Evolutionary conservation across 768 basidiomycete genomes (phyloP), one percentile per base, ranked within the genome.

Genomic region (Agrocybe pediades): DNA sequence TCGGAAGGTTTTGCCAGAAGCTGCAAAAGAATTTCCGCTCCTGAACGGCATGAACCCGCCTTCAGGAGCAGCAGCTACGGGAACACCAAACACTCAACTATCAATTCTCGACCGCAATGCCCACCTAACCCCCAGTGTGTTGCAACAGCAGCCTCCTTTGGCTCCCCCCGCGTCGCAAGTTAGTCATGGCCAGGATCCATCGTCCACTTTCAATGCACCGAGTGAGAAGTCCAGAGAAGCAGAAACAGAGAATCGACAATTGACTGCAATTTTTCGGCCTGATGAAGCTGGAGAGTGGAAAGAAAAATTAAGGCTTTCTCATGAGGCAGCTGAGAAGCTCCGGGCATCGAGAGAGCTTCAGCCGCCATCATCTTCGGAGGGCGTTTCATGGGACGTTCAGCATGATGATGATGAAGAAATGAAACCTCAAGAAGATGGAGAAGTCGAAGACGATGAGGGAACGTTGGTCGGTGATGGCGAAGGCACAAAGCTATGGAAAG

Each of bases 221-320:
- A 50, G 57, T 4, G 75, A 74, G 48, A 76, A 75, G 58, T 78
- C 83, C 36, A 78, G 70, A 53, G 82, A 83, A 24, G 62, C 60
- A 3, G 79, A 82, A 23, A 62, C 68, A 6, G 82, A 85, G 55
- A 75, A 75, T 36, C 76, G 83, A 33, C 79, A 80, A 52, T 68
- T 82, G n/a, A 90, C 88, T 17, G 84, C 90, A 9, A 94, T 96
- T 52, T 96, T 93, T 72, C 79, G 90, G 49, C 91, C 94, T 1
- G 92, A 95, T 59, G 88, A 88, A 54, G 84, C 84, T 19, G 86
- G 85, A 17, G 90, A 92, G 60, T 98, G 95, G 94, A 87, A 82
- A 67, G 91, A 93, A 69, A 86, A 81, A 68, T 65, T 90, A 50
- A 79, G 87, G 47, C 72, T 80, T 50, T 80, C 86, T 24, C 85